Conservation (phyloP, 2,329 filamentous ascomycete species). For the Piedraia hortae region DNA sequence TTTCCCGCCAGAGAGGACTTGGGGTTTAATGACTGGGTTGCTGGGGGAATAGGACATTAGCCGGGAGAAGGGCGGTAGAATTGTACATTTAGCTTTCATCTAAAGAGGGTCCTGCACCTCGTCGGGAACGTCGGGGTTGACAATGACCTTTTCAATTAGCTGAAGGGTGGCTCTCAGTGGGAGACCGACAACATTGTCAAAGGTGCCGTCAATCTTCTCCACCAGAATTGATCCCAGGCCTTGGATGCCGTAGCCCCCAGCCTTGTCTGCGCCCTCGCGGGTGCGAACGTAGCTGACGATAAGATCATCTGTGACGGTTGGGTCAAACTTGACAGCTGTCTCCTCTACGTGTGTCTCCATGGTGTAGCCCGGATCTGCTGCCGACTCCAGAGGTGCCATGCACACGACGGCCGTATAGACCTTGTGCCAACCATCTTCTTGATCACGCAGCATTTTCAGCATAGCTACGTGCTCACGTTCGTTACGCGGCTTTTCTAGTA, state of each 20-base stretch:
- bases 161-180: constrained; percentile 52
- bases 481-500: constrained; percentile 72
- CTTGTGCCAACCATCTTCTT: constrained; percentile 32
- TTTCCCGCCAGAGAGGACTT: no score
- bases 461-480: constrained; percentile 62
- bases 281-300: constrained; percentile 57
- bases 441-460: constrained; percentile 58
- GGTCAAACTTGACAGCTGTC: constrained; percentile 69
- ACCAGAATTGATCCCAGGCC: constrained; percentile 66
- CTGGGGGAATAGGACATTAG: no score
- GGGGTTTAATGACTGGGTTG: no score
- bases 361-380: constrained; percentile 60
- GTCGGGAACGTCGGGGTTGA: constrained; percentile 36
- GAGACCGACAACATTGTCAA: constrained; percentile 84
- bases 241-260: constrained; percentile 84
- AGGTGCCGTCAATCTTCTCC: constrained; percentile 64
- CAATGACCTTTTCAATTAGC: constrained; percentile 65
- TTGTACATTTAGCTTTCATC: no score
- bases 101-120: constrained; percentile 17
- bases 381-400: constrained; percentile 59
- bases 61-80: no score
- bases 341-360: constrained; percentile 64
- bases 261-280: constrained; percentile 82
- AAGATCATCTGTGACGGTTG: constrained; percentile 46
- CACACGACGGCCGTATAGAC: constrained; percentile 66